Base-by-base conservation (phyloP, 2,329 filamentous ascomycete species). In the Ophiocordyceps polyrhachis-furcata region DNA sequence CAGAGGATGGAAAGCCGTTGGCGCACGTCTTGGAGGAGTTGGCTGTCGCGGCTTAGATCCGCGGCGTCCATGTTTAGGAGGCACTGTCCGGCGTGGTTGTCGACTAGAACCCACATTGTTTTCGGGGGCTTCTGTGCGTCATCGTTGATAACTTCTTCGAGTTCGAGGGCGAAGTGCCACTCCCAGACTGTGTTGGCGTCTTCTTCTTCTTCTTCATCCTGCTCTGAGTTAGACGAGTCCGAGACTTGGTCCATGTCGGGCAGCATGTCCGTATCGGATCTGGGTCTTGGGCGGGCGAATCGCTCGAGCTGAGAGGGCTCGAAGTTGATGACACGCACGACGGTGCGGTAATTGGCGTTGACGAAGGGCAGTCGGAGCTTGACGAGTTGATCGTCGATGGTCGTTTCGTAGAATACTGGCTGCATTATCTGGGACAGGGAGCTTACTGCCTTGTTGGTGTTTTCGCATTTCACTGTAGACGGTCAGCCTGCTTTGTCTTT, bases 321-420 rank as follows among this genome's bases (percentile, higher is more conserved):
- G 58, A 83, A 95, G 61, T 94, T 84, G 32, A 93, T 71, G 2
- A 93, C 79, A n/a, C 84, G 79, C 32, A 84, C 79, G 31, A 71
- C 68, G 20, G 76, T 67, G 42, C 76, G 74, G 56, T 87, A 87
- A 40, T 76, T 82, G 46, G 71, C 64, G 54, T 88, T 86, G 46
- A 78, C 69, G 54, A 93, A 93, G 0, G 87, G 84, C 0, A 88
- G 52, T n/a, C 52, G 50, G 1, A 73, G 37, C 4, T 51, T 55
- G 2, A 62, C 52, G 15, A 53, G 45, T 41, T 63, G 45, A 15
- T 55, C 62, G 8, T 68, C 60, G 1, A 70, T 61, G 28, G 60
- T 61, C 17, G 68, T 68, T 41, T 66, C 56, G 49, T 74, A 58
- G 7, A 52, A 50, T 1, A 58, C 46, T 1, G 60, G 59, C 31